These are phyloP conservation scores for Termitomyces sp. DNA, from an alignment of 768 basidiomycete species.

Conservation along the genomic window DNA sequence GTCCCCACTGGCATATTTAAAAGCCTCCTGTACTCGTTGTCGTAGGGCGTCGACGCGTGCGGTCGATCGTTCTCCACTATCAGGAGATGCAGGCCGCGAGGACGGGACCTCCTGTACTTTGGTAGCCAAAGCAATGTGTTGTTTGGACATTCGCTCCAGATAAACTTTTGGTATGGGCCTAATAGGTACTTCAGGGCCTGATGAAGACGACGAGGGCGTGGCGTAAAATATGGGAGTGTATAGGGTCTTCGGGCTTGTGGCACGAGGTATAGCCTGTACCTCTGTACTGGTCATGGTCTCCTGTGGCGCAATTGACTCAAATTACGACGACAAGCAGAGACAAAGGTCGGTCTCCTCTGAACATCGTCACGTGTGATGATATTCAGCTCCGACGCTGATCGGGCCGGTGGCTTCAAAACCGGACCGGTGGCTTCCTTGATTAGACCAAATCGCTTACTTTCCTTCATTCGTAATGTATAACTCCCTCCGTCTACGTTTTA, in stretches of 20 bases:
- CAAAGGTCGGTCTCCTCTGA: not conserved
- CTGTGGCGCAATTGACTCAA: not conserved
- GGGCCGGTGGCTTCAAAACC: no score
- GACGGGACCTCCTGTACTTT: constrained; percentile 26
- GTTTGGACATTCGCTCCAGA: constrained; percentile 20
- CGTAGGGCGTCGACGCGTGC: constrained; percentile 29
- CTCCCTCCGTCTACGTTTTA: not conserved
- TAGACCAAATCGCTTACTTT: not conserved
- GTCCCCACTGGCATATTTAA: constrained; percentile 33
- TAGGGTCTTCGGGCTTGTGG: constrained; percentile 13
- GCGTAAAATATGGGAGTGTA: constrained; percentile 20
- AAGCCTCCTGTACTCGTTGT: constrained; percentile 30
- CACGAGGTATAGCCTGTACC: not conserved
- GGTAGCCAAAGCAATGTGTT: constrained; percentile 25
- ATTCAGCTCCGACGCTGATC: not conserved
- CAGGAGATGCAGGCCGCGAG: constrained; percentile 17
- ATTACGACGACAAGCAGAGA: no score
- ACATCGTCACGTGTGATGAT: not conserved
- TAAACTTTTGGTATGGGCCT: constrained; percentile 15
- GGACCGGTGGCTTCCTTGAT: no score
- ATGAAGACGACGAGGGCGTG: constrained; percentile 11
- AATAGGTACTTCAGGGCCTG: not conserved
- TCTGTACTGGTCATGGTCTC: constrained; percentile 1
- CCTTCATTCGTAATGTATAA: not conserved
- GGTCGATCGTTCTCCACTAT: constrained; percentile 10